A percentile compares a stretch with the other conserved stretches of the same genome.
Evolutionary conservation across 345 rosid species (phyloP).

Genomic region (Populus simonii): DNA sequence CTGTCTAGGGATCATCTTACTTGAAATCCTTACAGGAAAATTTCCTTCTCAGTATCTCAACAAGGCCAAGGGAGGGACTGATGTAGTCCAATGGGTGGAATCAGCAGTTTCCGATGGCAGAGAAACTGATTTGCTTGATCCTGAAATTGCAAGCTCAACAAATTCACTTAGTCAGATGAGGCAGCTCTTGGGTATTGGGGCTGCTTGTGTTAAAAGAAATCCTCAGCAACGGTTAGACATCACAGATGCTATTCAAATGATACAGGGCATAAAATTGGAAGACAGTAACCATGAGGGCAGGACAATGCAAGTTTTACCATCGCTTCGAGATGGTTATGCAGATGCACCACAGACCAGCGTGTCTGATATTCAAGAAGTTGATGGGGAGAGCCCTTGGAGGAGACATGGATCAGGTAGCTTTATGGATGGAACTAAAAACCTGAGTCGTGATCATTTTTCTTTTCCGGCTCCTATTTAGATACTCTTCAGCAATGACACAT

Average conservation of each 20-base stretch:
- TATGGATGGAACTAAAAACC: background rate
- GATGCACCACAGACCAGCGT: background rate
- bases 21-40: constrained; percentile 70
- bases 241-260: constrained; percentile 49
- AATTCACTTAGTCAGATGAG: constrained; percentile 37
- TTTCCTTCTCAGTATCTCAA: constrained; percentile 59
- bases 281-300: constrained; percentile 21
- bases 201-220: constrained; percentile 45
- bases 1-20: constrained; percentile 64
- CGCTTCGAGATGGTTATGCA: constrained; percentile 26
- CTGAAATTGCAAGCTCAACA: constrained; percentile 40
- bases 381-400: background rate
- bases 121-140: constrained; percentile 58
- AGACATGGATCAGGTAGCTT: constrained; percentile 2
- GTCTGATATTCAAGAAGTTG: background rate
- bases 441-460: background rate
- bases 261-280: constrained; percentile 48
- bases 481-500: background rate
- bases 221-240: constrained; percentile 47
- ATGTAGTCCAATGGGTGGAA: constrained; percentile 51
- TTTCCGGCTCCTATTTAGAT: constrained; percentile 9
- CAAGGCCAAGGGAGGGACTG: constrained; percentile 48
- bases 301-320: constrained; percentile 21
- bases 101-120: constrained; percentile 43
- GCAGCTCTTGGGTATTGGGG: constrained; percentile 53